Evolutionary conservation across 2,329 filamentous ascomycete genomes (phyloP).

Genomic region (Trichoderma atrobrunneum): DNA sequence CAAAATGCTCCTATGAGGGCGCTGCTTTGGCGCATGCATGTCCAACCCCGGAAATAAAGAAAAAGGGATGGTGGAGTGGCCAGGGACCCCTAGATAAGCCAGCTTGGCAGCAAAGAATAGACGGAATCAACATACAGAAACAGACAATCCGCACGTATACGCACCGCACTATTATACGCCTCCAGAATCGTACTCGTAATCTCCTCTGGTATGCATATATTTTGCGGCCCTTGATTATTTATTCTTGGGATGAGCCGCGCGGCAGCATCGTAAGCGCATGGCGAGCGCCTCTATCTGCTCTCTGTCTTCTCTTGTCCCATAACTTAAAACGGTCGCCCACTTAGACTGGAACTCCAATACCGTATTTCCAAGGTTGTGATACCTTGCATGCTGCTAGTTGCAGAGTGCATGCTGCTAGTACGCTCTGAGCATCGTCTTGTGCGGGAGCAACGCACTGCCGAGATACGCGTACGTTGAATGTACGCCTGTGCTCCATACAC

Average conservation of each 20-base stretch:
- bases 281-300: background rate
- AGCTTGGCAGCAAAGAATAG: background rate
- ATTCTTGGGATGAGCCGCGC: background rate
- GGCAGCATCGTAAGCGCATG: background rate
- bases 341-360: background rate
- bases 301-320: background rate
- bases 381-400: background rate
- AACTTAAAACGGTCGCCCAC: background rate
- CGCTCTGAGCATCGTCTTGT: background rate
- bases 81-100: background rate
- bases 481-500: background rate
- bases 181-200: background rate
- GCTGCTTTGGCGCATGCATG: slow-evolving; percentile 6
- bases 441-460: background rate
- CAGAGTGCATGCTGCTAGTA: background rate
- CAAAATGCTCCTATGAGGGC: background rate
- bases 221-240: background rate
- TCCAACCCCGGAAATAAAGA: background rate
- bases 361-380: background rate
- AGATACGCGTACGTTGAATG: slow-evolving; percentile 3
- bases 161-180: background rate
- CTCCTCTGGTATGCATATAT: background rate
- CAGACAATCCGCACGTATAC: background rate
- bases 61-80: background rate
- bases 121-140: background rate